Evolutionary conservation across 2,329 filamentous ascomycete species (phyloP).

Genomic region (Paramyrothecium roridum): DNA sequence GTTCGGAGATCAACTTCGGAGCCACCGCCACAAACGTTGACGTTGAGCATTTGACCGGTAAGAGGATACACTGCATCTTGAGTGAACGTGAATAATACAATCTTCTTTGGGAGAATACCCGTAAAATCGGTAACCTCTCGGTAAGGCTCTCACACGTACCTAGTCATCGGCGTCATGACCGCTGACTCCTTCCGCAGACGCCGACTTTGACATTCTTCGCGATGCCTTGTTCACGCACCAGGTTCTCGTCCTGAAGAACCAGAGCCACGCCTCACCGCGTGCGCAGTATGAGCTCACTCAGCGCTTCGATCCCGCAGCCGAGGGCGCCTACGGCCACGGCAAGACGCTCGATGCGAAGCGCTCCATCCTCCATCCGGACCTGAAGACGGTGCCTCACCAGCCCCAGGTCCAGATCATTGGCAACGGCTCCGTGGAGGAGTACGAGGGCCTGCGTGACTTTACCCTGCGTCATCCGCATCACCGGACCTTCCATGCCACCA

Average conservation of each 20-base stretch:
- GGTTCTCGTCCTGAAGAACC: constrained; percentile 8
- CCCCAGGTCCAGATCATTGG: constrained; percentile 75
- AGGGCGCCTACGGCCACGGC: constrained; percentile 69
- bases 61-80: constrained; percentile 21
- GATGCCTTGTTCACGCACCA: constrained; percentile 4
- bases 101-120: constrained; percentile 46
- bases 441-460: constrained; percentile 68
- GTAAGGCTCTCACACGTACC: not conserved
- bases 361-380: constrained; percentile 70
- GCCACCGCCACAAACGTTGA: constrained; percentile 56
- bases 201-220: constrained; percentile 2
- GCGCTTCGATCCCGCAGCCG: constrained; percentile 66
- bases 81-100: constrained; percentile 5
- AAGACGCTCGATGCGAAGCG: constrained; percentile 65
- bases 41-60: constrained; percentile 61
- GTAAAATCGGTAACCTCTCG: constrained; percentile 57
- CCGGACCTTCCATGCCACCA: constrained; percentile 67
- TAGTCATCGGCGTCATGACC: not conserved
- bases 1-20: constrained; percentile 54
- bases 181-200: constrained; percentile 1
- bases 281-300: constrained; percentile 50
- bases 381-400: constrained; percentile 78
- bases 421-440: constrained; percentile 66
- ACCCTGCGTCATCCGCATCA: constrained; percentile 73
- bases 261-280: constrained; percentile 1